phyloP scores from a whole-genome alignment of 768 basidiomycete species.

The Filobasidium floriforme region DNA sequence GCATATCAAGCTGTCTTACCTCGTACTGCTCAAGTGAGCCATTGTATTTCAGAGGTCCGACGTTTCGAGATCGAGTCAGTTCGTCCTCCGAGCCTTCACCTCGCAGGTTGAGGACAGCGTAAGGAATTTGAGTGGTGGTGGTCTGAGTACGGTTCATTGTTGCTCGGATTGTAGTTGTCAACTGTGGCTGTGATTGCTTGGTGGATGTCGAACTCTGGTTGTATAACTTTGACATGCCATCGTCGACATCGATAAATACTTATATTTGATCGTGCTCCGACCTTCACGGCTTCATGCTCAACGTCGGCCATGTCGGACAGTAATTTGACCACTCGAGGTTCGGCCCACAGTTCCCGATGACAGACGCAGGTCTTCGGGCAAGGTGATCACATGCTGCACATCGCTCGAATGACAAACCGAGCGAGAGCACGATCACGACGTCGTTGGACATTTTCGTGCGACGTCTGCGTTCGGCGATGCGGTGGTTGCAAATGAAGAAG shows the following conservation, averaged over 20 bases:
- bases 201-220: neutral
- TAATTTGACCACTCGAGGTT: too few species aligned
- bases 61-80: neutral
- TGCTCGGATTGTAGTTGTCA: neutral
- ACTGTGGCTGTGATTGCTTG: neutral
- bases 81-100: slow-evolving; percentile 3
- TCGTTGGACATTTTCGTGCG: too few species aligned
- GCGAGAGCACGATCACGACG: too few species aligned
- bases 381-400: too few species aligned
- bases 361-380: too few species aligned
- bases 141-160: neutral
- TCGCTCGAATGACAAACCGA: too few species aligned
- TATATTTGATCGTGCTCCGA: neutral
- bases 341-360: too few species aligned
- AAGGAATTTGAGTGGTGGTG: neutral
- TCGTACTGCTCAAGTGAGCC: slow-evolving; percentile 32
- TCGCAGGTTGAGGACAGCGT: neutral
- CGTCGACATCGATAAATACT: neutral
- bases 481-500: too few species aligned
- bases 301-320: too few species aligned
- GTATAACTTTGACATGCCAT: too few species aligned
- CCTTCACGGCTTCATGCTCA: neutral
- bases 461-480: too few species aligned
- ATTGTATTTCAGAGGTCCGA: slow-evolving; percentile 28
- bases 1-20: neutral